Percentiles rank a stretch among this genome's conserved stretches.
These are phyloP conservation scores for Aspergillus melleus DNA, from an alignment of 2,329 filamentous ascomycete species.

Conservation along the genomic window DNA sequence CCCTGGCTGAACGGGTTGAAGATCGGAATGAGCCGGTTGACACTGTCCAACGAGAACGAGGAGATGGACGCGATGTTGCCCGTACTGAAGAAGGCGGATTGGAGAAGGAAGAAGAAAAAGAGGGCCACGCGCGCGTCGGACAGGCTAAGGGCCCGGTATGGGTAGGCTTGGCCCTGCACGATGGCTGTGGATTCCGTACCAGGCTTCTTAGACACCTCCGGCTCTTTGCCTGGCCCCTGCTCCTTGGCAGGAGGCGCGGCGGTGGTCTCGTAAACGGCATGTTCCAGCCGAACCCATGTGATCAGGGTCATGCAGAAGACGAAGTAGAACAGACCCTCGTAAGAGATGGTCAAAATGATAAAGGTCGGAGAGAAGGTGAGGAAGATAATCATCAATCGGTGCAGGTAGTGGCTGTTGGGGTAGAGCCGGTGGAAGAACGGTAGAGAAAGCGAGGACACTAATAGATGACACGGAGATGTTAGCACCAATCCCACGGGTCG, in stretches of 20 bases:
- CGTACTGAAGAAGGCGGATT: constrained; percentile 95
- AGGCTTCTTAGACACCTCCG: constrained; percentile 26
- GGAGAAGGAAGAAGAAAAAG: constrained; percentile 92
- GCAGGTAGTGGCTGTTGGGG: constrained; percentile 84
- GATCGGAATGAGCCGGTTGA: constrained; percentile 80
- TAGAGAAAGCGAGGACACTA: constrained; percentile 72
- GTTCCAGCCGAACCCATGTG: constrained; percentile 89
- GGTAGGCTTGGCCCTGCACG: constrained; percentile 31
- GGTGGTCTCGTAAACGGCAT: constrained; percentile 62
- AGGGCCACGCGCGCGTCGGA: constrained; percentile 85
- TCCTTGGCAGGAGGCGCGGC: constrained; percentile 20
- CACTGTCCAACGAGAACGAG: constrained; percentile 89
- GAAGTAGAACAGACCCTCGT: constrained; percentile 94
- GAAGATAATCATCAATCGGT: constrained; percentile 85
- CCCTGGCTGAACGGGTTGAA: constrained; percentile 94
- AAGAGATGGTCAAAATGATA: constrained; percentile 94
- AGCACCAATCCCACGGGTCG: not conserved
- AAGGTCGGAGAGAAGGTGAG: constrained; percentile 90
- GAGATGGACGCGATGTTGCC: constrained; percentile 94
- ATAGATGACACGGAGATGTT: not conserved
- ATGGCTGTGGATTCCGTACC: constrained; percentile 35
- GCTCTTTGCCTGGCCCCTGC: constrained; percentile 14
- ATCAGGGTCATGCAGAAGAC: constrained; percentile 80
- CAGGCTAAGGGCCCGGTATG: constrained; percentile 69
- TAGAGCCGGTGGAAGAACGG: constrained; percentile 79